Evolutionary conservation across 1,284 basidiomycete genomes (phyloP), one percentile per base, ranked within the genome.

Genomic region (Moesziomyces sp.): DNA sequence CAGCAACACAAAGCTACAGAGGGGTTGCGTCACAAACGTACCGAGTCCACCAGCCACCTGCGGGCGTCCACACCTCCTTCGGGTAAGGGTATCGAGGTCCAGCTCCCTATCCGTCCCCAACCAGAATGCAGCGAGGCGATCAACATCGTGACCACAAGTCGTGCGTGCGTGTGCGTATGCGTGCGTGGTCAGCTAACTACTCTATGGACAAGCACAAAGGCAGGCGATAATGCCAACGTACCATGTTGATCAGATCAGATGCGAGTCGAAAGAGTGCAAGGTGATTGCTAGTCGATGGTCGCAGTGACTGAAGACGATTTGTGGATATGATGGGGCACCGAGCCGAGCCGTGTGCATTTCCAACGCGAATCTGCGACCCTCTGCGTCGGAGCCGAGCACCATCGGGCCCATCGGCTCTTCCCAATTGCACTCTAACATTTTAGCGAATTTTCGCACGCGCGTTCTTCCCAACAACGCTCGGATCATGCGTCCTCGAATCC

Each of bases 31-130:
- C 38, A 16, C 26, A 13, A 5, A 58, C 78, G 44, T 64, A 81
- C 79, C 80, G 84, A 49, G 87, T 86, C 88, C 88, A 88, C 87
- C 87, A 88, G 52, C 88, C 88, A 71, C 87, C 87, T 67, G 86
- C 82, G 52, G 87, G 87, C 48, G 85, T 85, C 87, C 87, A 88
- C 64, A 88, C 88, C 80, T 88, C 87, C 84, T 88, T 88, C 30
- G 88, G 88, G 83, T 86, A 88, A 54, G 87, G 87, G 81, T 86
- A 88, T 71, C 86, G 87, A 73, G 84, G 83, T 61, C 85, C 84
- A 67, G 83, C 85, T 71, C 84, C 84, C 76, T 81, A 58, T 48
- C 14, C 14, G 19, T 19, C 14, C 43, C 18, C 10, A 19, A 35
- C 35, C 35, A 35, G 11, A 7, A 11, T 4, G 21, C 10, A 35